phyloP scores from a whole-genome alignment of 257 asterid genomes.

The Ilex aquifolium region DNA sequence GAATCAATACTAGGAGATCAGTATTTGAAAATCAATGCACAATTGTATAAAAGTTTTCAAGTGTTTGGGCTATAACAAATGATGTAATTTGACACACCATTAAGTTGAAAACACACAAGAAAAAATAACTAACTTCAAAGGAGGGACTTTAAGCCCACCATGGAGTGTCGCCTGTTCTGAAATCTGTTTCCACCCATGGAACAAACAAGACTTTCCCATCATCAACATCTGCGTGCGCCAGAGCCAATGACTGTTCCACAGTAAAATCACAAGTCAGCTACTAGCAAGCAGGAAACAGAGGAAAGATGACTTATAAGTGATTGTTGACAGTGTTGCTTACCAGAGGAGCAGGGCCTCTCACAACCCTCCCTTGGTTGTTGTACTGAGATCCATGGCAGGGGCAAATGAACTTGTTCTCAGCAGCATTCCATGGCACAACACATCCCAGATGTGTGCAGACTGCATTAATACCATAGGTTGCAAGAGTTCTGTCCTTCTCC shows the following conservation, averaged over 20 bases:
- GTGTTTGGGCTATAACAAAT: too few relatives aligned
- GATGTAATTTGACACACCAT: too few relatives aligned
- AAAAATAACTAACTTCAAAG: neutral
- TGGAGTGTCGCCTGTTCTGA: slow-evolving; percentile 84
- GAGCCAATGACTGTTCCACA: slow-evolving; percentile 66
- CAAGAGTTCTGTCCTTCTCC: slow-evolving; percentile 82
- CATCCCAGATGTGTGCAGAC: slow-evolving; percentile 98
- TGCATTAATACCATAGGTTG: slow-evolving; percentile 85
- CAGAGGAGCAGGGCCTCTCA: slow-evolving; percentile 96
- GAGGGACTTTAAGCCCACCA: slow-evolving; percentile 64
- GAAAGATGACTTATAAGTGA: neutral
- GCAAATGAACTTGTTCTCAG: slow-evolving; percentile 93
- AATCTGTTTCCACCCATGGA: slow-evolving; percentile 93
- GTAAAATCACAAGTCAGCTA: neutral
- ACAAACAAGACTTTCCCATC: slow-evolving; percentile 77
- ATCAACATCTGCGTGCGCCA: slow-evolving; percentile 85
- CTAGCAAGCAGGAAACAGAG: neutral
- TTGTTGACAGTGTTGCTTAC: slow-evolving; percentile 28
- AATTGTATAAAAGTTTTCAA: too few relatives aligned
- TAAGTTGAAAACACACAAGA: too few relatives aligned
- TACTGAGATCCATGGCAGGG: slow-evolving; percentile 99
- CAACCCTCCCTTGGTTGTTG: slow-evolving; percentile 88
- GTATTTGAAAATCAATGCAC: too few relatives aligned
- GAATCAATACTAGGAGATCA: too few relatives aligned
- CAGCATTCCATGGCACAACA: slow-evolving; percentile 86